phyloP scores from a whole-genome alignment of 345 rosid species.

The Arabidopsis suecica region DNA sequence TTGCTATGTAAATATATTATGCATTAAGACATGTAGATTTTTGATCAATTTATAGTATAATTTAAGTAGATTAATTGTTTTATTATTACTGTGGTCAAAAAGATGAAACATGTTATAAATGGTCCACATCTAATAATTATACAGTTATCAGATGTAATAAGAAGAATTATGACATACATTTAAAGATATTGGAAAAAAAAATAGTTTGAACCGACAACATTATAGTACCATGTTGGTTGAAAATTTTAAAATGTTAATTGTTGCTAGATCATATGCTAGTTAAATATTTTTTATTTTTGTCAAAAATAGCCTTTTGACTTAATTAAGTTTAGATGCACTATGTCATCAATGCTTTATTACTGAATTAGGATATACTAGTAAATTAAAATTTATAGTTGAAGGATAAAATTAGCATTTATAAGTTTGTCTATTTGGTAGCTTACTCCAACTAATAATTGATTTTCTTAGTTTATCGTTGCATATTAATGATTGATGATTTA shows the following conservation, averaged over 20 bases:
- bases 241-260: slow-evolving; percentile 7
- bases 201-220: slow-evolving; percentile 41
- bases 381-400: not conserved
- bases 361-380: not conserved
- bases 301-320: slow-evolving; percentile 4
- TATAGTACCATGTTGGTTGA: slow-evolving; percentile 42
- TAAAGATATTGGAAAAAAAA: slow-evolving; percentile 5
- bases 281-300: not conserved
- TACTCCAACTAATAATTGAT: slow-evolving; percentile 6
- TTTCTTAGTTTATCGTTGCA: slow-evolving; percentile 6
- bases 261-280: slow-evolving; percentile 29
- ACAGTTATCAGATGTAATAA: slow-evolving; percentile 33
- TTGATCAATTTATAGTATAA: not conserved
- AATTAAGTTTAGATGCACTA: not conserved
- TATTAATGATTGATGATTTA: slow-evolving; percentile 17
- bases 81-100: slow-evolving; percentile 29
- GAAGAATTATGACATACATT: slow-evolving; percentile 32
- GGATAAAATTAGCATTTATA: slow-evolving; percentile 4
- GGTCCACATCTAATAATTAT: slow-evolving; percentile 39
- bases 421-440: slow-evolving; percentile 16
- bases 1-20: not conserved
- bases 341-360: slow-evolving; percentile 14
- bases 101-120: slow-evolving; percentile 30
- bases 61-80: not conserved
- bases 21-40: not conserved